Percentiles rank a stretch among this genome's conserved stretches.
These are phyloP conservation scores for Fonsecaea erecta DNA, from an alignment of 2,329 filamentous ascomycete genomes.

Conservation along the genomic window DNA sequence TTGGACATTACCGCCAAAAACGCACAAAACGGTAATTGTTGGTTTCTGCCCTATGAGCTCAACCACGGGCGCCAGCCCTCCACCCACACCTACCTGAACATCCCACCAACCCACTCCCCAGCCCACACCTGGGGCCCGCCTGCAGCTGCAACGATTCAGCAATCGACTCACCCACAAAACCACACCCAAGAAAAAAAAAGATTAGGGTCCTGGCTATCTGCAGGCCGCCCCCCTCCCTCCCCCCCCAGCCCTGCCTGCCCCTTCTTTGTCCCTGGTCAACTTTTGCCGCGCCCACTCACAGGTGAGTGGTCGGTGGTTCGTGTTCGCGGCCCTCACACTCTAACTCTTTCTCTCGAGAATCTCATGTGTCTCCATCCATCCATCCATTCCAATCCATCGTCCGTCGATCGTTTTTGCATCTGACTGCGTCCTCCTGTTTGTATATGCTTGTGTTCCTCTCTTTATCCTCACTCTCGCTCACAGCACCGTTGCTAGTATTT, in stretches of 20 bases:
- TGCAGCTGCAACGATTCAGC: constrained; percentile 11
- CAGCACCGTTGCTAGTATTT: constrained; percentile 8
- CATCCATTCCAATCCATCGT: constrained; percentile 15
- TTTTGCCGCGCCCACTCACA: constrained; percentile 4
- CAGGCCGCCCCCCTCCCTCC: constrained; percentile 1
- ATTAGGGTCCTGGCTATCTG: not conserved
- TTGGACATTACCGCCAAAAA: constrained; percentile 4
- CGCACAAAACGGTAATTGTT: constrained; percentile 8
- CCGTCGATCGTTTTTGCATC: constrained; percentile 28
- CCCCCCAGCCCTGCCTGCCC: constrained; percentile 13
- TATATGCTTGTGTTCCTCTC: constrained; percentile 26
- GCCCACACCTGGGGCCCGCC: constrained; percentile 4
- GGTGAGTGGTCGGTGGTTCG: constrained; percentile 8
- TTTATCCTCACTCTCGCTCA: constrained; percentile 27
- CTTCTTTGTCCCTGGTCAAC: constrained; percentile 8
- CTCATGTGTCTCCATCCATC: constrained; percentile 21
- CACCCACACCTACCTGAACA: not conserved
- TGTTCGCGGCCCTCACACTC: not conserved
- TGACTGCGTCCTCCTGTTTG: constrained; percentile 20
- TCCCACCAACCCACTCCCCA: constrained; percentile 1
- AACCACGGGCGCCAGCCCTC: not conserved
- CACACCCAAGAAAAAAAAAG: not conserved
- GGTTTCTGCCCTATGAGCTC: constrained; percentile 7
- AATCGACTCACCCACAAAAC: constrained; percentile 6
- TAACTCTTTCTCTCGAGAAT: constrained; percentile 17